Evolutionary conservation across 139 green algal species (phyloP), one percentile per base, ranked within the genome.

Genomic region (Closterium sp.): DNA sequence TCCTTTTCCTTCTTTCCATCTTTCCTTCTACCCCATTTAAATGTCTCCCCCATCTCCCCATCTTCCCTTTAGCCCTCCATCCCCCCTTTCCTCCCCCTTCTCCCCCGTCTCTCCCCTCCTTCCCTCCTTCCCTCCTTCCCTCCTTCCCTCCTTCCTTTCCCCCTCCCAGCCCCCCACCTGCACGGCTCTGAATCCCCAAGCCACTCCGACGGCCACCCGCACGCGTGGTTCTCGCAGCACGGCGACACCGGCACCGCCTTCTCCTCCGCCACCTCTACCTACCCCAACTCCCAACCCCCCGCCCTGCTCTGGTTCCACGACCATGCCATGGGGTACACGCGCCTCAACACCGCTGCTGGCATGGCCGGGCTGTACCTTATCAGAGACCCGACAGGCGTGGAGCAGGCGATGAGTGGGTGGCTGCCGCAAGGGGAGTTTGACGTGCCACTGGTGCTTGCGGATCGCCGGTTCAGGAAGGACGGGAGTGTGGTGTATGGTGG

Each of bases 271-370:
- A 89, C 62, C 22, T 34, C 31, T 34, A 34, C 27, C n/a, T 93
- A 93, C 32, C 62, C 90, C 42, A 93, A 93, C 32, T 28, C 28
- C 4, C 84, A 93, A 5, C 30, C 45, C 2, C 85, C 90, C 9
- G 32, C 90, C 24, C 87, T 89, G 1, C 90, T 93, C 7, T 93
- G 84, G 84, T 93, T 91, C 29, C 90, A 93, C 32, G 90, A 93
- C 30, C 90, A 93, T 50, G 31, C 85, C 31, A 86, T 93, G 21
- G 90, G 90, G 19, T 24, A 91, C 7, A 93, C 90, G 1, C 50
- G 90, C 29, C 84, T 90, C 29, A 93, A 89, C 85, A 85, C 86
- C 30, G 21, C 73, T 31, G 29, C 90, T 62, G 90, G 90, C 17
- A 19, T 92, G 28, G 73, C 90, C 24, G 90, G 90, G 27, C 17